Conservation (phyloP, 1,284 basidiomycete genomes). For the Coriolopsis trogii region DNA sequence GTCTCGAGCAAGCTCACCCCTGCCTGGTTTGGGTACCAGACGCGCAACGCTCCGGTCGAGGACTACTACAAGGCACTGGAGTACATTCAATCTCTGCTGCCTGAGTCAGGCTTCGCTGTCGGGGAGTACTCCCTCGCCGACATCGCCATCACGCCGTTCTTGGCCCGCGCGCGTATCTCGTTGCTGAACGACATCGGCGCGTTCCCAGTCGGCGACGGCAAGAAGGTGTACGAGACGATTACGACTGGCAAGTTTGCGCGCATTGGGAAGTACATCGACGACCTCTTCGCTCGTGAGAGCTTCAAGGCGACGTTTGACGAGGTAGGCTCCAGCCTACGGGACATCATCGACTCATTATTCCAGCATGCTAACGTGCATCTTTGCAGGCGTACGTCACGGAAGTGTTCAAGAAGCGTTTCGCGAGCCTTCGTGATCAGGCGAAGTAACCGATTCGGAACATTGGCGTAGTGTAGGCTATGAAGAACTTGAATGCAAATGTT, state of each 20-base stretch:
- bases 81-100: conserved; percentile 37
- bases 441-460: neutral
- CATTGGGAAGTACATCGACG: conserved; percentile 33
- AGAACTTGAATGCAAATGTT: no score
- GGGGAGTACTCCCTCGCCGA: conserved; percentile 21
- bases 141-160: conserved; percentile 19
- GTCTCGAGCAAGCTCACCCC: conserved; percentile 48
- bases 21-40: conserved; percentile 30
- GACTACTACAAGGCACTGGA: conserved; percentile 39
- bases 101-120: conserved; percentile 15
- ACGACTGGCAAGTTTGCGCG: conserved; percentile 30
- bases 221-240: conserved; percentile 14
- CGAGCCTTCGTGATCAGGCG: neutral
- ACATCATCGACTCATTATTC: neutral
- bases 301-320: conserved; percentile 35
- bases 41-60: conserved; percentile 44
- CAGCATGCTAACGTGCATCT: neutral
- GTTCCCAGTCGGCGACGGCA: conserved; percentile 18
- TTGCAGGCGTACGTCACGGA: conserved; percentile 13
- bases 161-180: conserved; percentile 15
- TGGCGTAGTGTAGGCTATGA: no score
- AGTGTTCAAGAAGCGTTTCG: conserved; percentile 11
- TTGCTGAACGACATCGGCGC: conserved; percentile 17
- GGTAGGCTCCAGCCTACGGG: conserved; percentile 22
- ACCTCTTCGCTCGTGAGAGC: conserved; percentile 33